phyloP scores from a whole-genome alignment of 2,329 filamentous ascomycete species.

The Botrytis deweyae region DNA sequence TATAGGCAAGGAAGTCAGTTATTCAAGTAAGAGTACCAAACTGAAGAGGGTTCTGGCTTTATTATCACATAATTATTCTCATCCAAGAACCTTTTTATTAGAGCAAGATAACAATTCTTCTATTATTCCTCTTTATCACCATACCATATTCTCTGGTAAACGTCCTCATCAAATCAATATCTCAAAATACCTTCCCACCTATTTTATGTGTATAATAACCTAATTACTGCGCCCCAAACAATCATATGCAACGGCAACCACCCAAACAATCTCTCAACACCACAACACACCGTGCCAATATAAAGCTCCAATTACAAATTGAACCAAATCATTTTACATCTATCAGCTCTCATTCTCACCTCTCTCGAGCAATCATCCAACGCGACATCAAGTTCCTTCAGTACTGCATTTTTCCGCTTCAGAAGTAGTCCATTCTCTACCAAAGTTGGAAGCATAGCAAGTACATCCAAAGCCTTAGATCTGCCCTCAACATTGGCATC shows the following conservation, averaged over 20 bases:
- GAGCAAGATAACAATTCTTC: neutral
- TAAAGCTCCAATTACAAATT: conserved; percentile 18
- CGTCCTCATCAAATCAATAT: neutral
- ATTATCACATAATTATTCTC: neutral
- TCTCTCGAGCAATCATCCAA: conserved; percentile 33
- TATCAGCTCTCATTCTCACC: conserved; percentile 33
- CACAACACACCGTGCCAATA: neutral
- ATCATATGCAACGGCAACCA: neutral
- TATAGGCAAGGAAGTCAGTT: no score
- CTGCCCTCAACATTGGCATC: conserved; percentile 31
- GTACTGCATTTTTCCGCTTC: conserved; percentile 28
- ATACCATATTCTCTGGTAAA: no score
- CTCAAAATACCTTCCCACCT: neutral
- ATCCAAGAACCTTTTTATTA: neutral
- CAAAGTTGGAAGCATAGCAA: conserved; percentile 30
- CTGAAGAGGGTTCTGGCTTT: neutral
- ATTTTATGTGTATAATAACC: neutral
- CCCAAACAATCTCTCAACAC: neutral
- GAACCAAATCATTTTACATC: conserved; percentile 34
- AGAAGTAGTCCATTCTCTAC: conserved; percentile 25
- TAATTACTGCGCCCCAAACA: neutral
- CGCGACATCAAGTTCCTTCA: conserved; percentile 33
- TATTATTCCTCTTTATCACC: neutral
- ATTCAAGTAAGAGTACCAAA: no score
- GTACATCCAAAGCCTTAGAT: conserved; percentile 35